Conservation (phyloP, 2,329 filamentous ascomycete genomes). For the Trichoderma sp. region DNA sequence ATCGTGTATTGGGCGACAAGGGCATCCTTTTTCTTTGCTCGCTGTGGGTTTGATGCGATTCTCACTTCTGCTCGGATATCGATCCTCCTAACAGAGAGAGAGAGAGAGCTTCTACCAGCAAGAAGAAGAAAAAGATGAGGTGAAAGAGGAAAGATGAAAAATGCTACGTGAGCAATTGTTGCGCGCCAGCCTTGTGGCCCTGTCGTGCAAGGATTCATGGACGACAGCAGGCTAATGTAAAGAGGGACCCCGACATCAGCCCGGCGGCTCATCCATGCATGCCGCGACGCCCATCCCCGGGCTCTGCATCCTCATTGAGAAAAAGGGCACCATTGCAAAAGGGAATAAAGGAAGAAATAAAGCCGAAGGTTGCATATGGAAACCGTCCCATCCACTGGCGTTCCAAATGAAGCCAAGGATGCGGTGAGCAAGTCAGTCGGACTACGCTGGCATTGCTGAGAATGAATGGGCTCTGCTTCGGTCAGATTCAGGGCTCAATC, state of each 20-base stretch:
- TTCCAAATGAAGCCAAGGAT: background rate
- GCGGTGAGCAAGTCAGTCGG: background rate
- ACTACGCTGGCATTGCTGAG: background rate
- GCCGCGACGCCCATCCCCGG: background rate
- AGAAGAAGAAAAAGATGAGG: background rate
- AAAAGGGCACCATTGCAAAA: background rate
- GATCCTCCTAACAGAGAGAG: background rate
- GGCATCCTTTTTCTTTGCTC: conserved; percentile 5
- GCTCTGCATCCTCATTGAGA: conserved; percentile 7
- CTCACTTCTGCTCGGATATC: background rate
- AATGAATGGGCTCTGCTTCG: background rate
- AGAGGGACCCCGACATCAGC: background rate
- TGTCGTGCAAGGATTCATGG: background rate
- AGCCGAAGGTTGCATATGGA: background rate
- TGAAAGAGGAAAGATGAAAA: background rate
- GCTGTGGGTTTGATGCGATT: background rate
- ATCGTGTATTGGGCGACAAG: conserved; percentile 4
- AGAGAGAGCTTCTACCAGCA: background rate
- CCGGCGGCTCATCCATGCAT: conserved; percentile 1
- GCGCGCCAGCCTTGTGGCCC: conserved; percentile 2
- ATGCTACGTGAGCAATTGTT: background rate
- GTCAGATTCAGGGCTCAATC: background rate
- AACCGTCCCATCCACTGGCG: background rate
- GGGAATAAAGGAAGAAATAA: background rate
- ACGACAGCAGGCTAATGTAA: background rate